A percentile compares a stretch with the other conserved stretches of the same genome.
These are phyloP conservation scores for Boletus reticulatus DNA, from an alignment of 768 basidiomycete genomes.

Conservation along the genomic window DNA sequence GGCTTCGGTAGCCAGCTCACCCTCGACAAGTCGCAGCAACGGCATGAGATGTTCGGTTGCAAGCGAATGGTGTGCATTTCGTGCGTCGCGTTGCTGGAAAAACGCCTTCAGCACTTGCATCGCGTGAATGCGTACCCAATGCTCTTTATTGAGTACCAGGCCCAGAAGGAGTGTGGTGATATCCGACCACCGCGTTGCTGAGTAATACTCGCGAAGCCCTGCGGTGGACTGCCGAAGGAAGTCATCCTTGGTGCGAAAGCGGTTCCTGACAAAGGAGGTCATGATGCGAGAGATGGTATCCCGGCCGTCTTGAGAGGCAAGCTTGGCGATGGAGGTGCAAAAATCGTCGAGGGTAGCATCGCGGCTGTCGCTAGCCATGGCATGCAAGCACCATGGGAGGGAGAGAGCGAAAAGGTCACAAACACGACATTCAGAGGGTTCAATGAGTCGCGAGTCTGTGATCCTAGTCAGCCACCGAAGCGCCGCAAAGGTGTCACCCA, in stretches of 20 bases:
- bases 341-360: constrained; percentile 65
- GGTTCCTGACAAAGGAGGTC: constrained; percentile 81
- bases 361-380: constrained; percentile 61
- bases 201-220: constrained; percentile 84
- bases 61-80: constrained; percentile 67
- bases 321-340: constrained; percentile 64
- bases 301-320: constrained; percentile 72
- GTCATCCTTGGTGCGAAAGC: constrained; percentile 91
- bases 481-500: constrained; percentile 61
- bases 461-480: constrained; percentile 62
- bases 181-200: constrained; percentile 70
- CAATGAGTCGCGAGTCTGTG: constrained; percentile 63
- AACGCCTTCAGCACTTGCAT: constrained; percentile 89
- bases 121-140: constrained; percentile 77
- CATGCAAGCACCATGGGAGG: constrained; percentile 86
- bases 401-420: constrained; percentile 80
- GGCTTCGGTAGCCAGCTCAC: constrained; percentile 79
- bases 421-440: constrained; percentile 65
- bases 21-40: constrained; percentile 82
- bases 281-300: constrained; percentile 86
- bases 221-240: constrained; percentile 88
- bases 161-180: constrained; percentile 85
- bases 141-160: constrained; percentile 76
- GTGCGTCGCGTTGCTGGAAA: constrained; percentile 81
- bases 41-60: constrained; percentile 92